Conservation (phyloP, 768 basidiomycete species). For the Xanthoconium stramineum region DNA sequence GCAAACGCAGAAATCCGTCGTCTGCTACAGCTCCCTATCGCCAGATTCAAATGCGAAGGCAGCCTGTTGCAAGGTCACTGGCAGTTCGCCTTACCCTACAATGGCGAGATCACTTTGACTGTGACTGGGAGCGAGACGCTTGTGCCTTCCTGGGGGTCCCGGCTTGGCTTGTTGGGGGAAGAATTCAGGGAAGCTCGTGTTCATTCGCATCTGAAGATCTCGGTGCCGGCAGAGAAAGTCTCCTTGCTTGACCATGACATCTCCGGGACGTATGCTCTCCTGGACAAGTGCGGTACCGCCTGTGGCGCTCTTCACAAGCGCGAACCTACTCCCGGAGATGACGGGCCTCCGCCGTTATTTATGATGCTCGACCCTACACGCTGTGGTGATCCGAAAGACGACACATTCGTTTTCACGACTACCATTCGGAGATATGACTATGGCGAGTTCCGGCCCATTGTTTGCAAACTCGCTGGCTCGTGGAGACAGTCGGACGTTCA, state of each 20-base stretch:
- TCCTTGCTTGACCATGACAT: slow-evolving; percentile 71
- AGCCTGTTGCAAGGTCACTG: slow-evolving; percentile 68
- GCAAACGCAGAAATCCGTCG: slow-evolving; percentile 79
- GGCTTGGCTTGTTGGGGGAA: slow-evolving; percentile 66
- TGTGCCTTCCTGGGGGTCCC: slow-evolving; percentile 82
- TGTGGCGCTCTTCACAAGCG: slow-evolving; percentile 79
- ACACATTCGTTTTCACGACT: slow-evolving; percentile 82
- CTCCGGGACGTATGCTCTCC: slow-evolving; percentile 71
- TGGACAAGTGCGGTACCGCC: slow-evolving; percentile 88
- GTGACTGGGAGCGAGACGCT: slow-evolving; percentile 58
- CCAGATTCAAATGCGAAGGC: slow-evolving; percentile 56
- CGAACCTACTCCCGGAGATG: slow-evolving; percentile 40
- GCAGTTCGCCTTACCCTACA: slow-evolving; percentile 75
- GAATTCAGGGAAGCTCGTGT: slow-evolving; percentile 67
- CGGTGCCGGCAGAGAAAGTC: slow-evolving; percentile 47
- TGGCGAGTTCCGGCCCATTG: slow-evolving; percentile 73
- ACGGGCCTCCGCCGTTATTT: slow-evolving; percentile 55
- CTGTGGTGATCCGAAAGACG: slow-evolving; percentile 67
- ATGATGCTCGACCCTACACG: slow-evolving; percentile 86
- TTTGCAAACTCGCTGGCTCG: slow-evolving; percentile 66
- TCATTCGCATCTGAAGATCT: slow-evolving; percentile 61
- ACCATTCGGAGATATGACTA: slow-evolving; percentile 76
- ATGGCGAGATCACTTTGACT: slow-evolving; percentile 52
- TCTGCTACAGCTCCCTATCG: slow-evolving; percentile 72
- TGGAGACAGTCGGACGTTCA: slow-evolving; percentile 72